Conservation (phyloP, 2,329 filamentous ascomycete genomes). For the Pseudogymnoascus sp. region DNA sequence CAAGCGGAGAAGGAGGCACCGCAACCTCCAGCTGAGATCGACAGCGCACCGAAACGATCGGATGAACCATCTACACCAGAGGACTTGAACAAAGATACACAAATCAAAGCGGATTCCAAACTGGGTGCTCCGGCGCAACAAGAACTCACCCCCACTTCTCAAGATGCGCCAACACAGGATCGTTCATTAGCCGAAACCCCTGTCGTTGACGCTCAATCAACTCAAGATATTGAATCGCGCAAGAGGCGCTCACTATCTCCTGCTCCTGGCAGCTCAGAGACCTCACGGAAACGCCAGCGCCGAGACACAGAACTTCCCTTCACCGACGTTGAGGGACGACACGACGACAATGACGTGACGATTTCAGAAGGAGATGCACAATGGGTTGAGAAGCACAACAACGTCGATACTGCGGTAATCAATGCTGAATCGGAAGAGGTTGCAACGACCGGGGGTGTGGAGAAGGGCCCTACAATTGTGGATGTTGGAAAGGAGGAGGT, state of each 20-base stretch:
- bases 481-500: constrained; percentile 18
- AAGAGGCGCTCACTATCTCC: constrained; percentile 60
- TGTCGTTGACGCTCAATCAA: constrained; percentile 23
- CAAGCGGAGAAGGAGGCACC: constrained; percentile 10
- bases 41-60: not conserved
- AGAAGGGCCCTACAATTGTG: constrained; percentile 12
- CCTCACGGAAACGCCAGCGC: constrained; percentile 46
- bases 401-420: constrained; percentile 13
- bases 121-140: not conserved
- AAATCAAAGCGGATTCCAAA: constrained; percentile 8
- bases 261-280: constrained; percentile 43
- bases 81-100: not conserved
- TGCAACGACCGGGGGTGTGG: not conserved
- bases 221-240: constrained; percentile 52
- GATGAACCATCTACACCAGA: not conserved
- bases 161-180: constrained; percentile 15
- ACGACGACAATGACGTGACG: constrained; percentile 11
- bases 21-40: not conserved
- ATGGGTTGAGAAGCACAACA: constrained; percentile 22
- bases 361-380: constrained; percentile 17
- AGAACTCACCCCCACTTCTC: constrained; percentile 11
- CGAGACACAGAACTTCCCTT: constrained; percentile 15
- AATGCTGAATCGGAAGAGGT: constrained; percentile 12
- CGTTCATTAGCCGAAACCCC: constrained; percentile 10
- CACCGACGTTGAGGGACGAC: constrained; percentile 5